Base-by-base conservation (phyloP, 2,329 filamentous ascomycete genomes). In the Grosmannia clavigera region DNA sequence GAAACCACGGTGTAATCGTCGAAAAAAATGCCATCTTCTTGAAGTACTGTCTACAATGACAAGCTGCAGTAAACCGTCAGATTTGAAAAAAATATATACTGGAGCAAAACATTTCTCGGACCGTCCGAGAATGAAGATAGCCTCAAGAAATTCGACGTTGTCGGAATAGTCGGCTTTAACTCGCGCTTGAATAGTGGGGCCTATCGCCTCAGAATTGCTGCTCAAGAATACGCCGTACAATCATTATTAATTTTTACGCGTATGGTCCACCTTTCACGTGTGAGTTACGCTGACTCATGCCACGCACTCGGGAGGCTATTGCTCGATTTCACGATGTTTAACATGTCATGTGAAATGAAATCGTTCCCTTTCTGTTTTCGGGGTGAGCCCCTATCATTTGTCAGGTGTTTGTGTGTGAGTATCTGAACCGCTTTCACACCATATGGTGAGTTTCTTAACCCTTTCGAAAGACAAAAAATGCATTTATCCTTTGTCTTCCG, bases 1-100 rank as follows among this genome's bases (percentile, higher is more conserved):
- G 64, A 25, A 68, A 61, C 57, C 65, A 61, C 59, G 64, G 51
- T 38, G 50, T 50, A 35, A 64, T 33, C 16, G 35, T 51, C 6
- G 54, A 55, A 25, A 59, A 19, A 25, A 63, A 33, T 19, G 61
- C 54, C 63, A 64, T 64, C 11, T 25, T 58, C 22, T 25, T 19
- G 38, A 14, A 9, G 31, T 57, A 25, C 43, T 43, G 50, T 55
- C 48, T 22, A 12, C n/a, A 51, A 25, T 40, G 27, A 46, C 19
- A 31, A 3, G 25, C 22, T 9, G 12, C 11, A 46, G 19, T 3
- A 43, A 31, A n/a, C 25, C 31, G 53, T 40, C n/a, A 46, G 56
- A 46, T 9, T 22, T 22, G 6, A 14, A n/a, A 14, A n/a, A 35
- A 51, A 16, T 27, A 14, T 11, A 22, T 25, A n/a, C 6, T 14